Base-by-base conservation (phyloP, 1,284 basidiomycete genomes). In the Peniophora sp. region DNA sequence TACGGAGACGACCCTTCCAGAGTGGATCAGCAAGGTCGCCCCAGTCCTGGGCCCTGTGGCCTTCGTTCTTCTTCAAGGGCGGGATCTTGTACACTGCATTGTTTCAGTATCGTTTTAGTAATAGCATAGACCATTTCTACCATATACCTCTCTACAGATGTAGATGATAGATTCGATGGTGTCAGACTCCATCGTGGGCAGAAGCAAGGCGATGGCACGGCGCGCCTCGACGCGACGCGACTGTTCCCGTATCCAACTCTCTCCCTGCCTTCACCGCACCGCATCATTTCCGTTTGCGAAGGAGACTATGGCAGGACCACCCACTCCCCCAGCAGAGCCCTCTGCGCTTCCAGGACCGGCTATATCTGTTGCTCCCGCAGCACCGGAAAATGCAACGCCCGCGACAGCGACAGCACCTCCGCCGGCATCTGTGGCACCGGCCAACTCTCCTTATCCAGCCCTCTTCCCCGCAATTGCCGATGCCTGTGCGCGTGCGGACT, bases 1-100 rank as follows among this genome's bases (percentile, higher is more conserved):
- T 85, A 48, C 91, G 76, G 55, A 94, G 69, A n/a, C 92, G 77
- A 10, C 92, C 93, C 64, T 92, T 94, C 92, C 93, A 96, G 19
- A 96, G 69, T 1, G 90, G 90, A 49, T 78, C 65, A 22, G 79
- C 79, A 48, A 92, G 78, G 67, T 93, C 88, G 9, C 91, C 91
- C 81, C 90, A 92, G 59, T 92, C 87, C 50, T 82, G 83, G 10
- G 90, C 90, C 41, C 88, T 81, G 66, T 92, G 86, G 1, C 91
- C 91, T 60, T 91, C 90, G 59, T 93, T 90, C 25, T 77, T 79
- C 59, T 81, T 88, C 59, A 94, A 70, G 22, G 89, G 82, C 6
- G 92, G 91, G 50, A 92, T 89, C 72, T 83, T 86, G 73, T 79
- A 88, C 39, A 90, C 87, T 89, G 60, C 27, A 43, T 54, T 48